Conservation (phyloP, 2,329 filamentous ascomycete genomes). For the Berkeleyomyces basicola region DNA sequence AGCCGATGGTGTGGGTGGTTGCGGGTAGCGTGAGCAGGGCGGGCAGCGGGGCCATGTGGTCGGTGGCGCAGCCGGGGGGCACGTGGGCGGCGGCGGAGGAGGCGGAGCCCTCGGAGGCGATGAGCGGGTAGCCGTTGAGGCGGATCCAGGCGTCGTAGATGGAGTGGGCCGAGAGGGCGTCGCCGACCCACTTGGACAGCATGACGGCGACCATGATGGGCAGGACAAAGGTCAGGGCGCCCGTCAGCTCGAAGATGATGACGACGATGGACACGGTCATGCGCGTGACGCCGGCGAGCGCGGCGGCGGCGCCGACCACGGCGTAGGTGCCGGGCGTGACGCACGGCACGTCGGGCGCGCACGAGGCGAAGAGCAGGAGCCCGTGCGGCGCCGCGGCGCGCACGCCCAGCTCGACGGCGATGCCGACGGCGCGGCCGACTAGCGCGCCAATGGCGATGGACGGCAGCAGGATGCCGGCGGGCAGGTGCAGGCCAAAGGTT, state of each 20-base stretch:
- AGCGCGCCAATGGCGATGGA: conserved; percentile 93
- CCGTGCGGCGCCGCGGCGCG: conserved; percentile 60
- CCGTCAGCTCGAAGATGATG: conserved; percentile 98
- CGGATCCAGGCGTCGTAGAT: conserved; percentile 99
- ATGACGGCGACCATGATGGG: conserved; percentile 99
- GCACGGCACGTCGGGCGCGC: conserved; percentile 72
- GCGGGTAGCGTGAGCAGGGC: conserved; percentile 79
- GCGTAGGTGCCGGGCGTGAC: conserved; percentile 92
- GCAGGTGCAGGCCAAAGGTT: conserved; percentile 88
- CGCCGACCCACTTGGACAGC: conserved; percentile 95
- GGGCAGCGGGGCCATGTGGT: conserved; percentile 85
- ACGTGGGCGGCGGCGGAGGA: conserved; percentile 43
- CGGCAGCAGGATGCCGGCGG: conserved; percentile 86
- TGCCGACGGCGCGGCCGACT: conserved; percentile 74
- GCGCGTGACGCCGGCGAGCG: conserved; percentile 81
- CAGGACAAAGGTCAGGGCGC: conserved; percentile 85
- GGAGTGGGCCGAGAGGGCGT: conserved; percentile 78
- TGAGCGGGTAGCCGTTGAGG: conserved; percentile 85
- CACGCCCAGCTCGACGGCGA: conserved; percentile 80
- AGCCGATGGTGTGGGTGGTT: conserved; percentile 71
- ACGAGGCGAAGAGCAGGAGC: conserved; percentile 50
- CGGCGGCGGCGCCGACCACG: conserved; percentile 85
- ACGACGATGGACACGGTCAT: conserved; percentile 98
- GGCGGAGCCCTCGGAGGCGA: conserved; percentile 66
- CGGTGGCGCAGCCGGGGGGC: conserved; percentile 69